Base-by-base conservation (phyloP, 2,329 filamentous ascomycete genomes). In the Pyricularia sp. region DNA sequence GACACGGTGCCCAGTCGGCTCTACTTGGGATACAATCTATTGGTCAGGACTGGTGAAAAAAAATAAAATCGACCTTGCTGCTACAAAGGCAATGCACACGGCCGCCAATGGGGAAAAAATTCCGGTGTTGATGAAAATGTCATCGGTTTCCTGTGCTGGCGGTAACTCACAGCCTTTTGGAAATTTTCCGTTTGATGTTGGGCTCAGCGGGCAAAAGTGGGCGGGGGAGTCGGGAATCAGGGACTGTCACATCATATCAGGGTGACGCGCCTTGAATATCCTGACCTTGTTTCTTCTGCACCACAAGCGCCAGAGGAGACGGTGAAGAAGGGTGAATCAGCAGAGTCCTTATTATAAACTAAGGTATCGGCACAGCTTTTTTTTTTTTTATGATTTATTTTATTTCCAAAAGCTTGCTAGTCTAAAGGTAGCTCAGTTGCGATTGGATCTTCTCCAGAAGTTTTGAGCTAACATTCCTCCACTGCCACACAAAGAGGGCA, bases 191-290 rank as follows among this genome's bases (percentile, higher is more conserved):
- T 62, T 33, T 35, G 60, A 33, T 30, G 24, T 33, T 33, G 30
- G 24, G 33, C 60, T 62, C 60, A 30, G 60, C 60, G 60, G 60
- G 60, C 60, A 62, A 49, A 49, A 49, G 40, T 49, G 40, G 40
- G 40, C 40, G 40, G 40, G 40, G 40, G 19, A 49, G 40, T 49
- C 40, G 40, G 40, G 40, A 49, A 49, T n/a, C 40, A 49, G 40
- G 40, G 40, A 49, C 40, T 49, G 40, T 49, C 65, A 66, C 65
- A 66, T 66, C 57, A 66, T 66, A 55, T 64, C 49, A 49, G 40
- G 40, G 40, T 49, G 40, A 49, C 40, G 40, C 40, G 40, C 40
- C 19, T 49, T n/a, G 40, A 49, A 49, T 49, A 49, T 19, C 40
- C 28, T 22, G 28, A 28, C 24, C 57, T n/a, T 40, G 26, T 22